These are phyloP conservation scores for Casuarina glauca DNA, from an alignment of 306 rosid genomes.

Conservation along the genomic window DNA sequence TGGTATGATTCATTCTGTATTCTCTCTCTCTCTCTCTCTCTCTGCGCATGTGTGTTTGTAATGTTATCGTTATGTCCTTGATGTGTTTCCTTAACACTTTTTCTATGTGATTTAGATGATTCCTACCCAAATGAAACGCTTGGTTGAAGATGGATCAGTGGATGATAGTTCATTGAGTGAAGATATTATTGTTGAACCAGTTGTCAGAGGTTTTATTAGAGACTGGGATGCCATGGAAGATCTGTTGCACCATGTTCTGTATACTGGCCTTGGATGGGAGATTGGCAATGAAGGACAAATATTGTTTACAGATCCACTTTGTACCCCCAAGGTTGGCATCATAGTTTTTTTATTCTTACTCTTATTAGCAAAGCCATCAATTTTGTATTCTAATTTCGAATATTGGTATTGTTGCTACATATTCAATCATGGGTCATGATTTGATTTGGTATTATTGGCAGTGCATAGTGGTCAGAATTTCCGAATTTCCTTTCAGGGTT, in stretches of 20 bases:
- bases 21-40: no score
- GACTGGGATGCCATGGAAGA: conserved; percentile 99
- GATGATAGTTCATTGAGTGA: conserved; percentile 48
- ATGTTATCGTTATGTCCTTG: neutral
- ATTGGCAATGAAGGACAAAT: conserved; percentile 96
- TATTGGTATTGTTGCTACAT: neutral
- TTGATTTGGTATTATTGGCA: neutral
- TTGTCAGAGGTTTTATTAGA: conserved; percentile 66
- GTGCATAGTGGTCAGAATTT: neutral
- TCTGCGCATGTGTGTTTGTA: no score
- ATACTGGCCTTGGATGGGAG: conserved; percentile 98
- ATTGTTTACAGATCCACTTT: conserved; percentile 90
- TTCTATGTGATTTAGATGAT: conserved; percentile 52
- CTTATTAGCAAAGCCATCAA: neutral
- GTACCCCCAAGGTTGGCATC: conserved; percentile 78
- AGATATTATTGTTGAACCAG: conserved; percentile 64
- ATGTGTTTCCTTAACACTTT: neutral
- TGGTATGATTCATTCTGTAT: no score
- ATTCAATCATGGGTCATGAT: neutral
- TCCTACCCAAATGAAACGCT: conserved; percentile 83
- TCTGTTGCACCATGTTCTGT: conserved; percentile 78
- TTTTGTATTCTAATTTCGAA: neutral
- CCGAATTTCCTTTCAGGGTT: neutral
- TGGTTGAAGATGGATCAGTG: conserved; percentile 62
- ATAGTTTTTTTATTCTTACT: neutral